phyloP scores from a whole-genome alignment of 805 yeast genomes.

The Lipomyces spencermartinsiae region DNA sequence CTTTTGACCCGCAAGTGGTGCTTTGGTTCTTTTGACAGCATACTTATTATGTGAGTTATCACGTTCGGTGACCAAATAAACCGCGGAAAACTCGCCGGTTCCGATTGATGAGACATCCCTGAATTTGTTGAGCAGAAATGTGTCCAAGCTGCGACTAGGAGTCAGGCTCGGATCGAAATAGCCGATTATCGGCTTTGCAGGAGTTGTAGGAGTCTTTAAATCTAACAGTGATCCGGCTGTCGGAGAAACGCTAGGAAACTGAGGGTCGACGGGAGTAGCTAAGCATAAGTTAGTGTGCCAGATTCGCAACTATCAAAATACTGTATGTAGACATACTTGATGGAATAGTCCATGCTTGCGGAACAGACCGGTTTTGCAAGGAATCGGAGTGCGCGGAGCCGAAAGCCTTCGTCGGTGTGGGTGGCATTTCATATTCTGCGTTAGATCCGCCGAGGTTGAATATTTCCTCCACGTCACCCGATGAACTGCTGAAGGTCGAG shows the following conservation, averaged over 20 bases:
- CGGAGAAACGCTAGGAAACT: conserved; percentile 17
- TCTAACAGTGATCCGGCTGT: conserved; percentile 23
- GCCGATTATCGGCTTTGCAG: conserved; percentile 39
- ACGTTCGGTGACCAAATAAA: conserved; percentile 78
- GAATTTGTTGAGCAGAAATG: conserved; percentile 54
- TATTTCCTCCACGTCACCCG: conserved; percentile 20
- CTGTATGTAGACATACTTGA: conserved; percentile 3
- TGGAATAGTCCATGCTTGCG: conserved; percentile 22
- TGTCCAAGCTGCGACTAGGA: conserved; percentile 44
- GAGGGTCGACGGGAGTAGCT: conserved; percentile 21
- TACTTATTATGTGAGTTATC: conserved; percentile 54
- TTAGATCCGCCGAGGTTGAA: conserved; percentile 14
- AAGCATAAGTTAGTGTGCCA: neutral
- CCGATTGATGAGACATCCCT: conserved; percentile 77
- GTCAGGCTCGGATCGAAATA: conserved; percentile 34
- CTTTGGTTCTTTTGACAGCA: conserved; percentile 88
- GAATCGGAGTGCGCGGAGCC: conserved; percentile 12
- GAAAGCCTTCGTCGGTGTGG: conserved; percentile 52
- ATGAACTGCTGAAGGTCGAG: neutral
- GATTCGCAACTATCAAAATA: neutral
- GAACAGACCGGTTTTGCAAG: conserved; percentile 6
- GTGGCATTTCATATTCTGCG: conserved; percentile 45
- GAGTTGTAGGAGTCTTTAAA: conserved; percentile 37
- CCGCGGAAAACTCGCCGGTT: conserved; percentile 87
- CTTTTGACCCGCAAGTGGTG: conserved; percentile 63